These are phyloP conservation scores for Xerocomellus chrysenteron DNA, from an alignment of 768 basidiomycete species.

Conservation along the genomic window DNA sequence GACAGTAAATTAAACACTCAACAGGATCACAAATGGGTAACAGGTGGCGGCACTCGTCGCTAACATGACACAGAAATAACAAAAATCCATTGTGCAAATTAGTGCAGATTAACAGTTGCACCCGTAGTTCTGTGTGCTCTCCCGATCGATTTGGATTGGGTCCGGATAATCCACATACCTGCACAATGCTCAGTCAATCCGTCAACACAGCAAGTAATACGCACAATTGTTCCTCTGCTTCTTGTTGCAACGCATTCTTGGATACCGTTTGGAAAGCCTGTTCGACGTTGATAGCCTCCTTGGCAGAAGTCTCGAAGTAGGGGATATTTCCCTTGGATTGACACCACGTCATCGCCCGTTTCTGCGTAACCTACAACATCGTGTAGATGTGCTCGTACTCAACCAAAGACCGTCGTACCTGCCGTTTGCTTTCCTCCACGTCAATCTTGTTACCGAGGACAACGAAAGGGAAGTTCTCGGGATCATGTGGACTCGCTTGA, in stretches of 20 bases:
- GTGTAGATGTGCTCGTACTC: not conserved
- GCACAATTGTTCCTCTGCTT: conserved; percentile 92
- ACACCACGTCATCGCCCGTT: conserved; percentile 99
- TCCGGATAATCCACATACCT: conserved; percentile 99
- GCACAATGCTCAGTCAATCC: conserved; percentile 18
- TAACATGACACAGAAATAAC: conserved; percentile 23
- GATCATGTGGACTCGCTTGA: conserved; percentile 97
- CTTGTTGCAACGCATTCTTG: conserved; percentile 98
- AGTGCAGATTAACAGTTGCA: conserved; percentile 74
- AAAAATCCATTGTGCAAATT: conserved; percentile 21
- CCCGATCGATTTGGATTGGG: conserved; percentile 94
- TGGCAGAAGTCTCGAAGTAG: conserved; percentile 99
- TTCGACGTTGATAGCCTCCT: conserved; percentile 99
- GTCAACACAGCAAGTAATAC: conserved; percentile 30
- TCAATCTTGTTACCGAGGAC: conserved; percentile 99
- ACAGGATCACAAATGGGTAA: conserved; percentile 34
- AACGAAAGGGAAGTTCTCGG: conserved; percentile 99
- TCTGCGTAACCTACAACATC: conserved; percentile 83
- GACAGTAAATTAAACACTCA: conserved; percentile 37
- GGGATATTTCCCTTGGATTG: conserved; percentile 99
- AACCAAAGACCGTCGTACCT: conserved; percentile 50
- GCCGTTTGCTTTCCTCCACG: conserved; percentile 97
- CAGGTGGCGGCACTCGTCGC: conserved; percentile 26
- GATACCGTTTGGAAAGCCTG: conserved; percentile 99
- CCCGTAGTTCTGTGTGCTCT: conserved; percentile 86